Base-by-base conservation (phyloP, 1,284 basidiomycete species). In the Puccinia hordei region DNA sequence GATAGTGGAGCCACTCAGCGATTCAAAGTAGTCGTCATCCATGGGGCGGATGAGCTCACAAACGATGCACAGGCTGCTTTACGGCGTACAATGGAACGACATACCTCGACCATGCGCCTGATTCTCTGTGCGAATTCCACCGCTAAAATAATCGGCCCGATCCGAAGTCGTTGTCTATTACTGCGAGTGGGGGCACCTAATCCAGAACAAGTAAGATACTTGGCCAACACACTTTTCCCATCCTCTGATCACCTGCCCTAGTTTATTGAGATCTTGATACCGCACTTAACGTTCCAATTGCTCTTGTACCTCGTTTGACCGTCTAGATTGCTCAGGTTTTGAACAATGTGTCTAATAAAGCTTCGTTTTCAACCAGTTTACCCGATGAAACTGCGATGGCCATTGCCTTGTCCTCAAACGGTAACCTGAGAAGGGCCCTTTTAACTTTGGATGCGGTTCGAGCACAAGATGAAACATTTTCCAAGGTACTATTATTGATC, bases 11-110 rank as follows among this genome's bases (percentile, higher is more conserved):
- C 97, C 0, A 95, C 93, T 85, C 95, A 98, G 84, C 89, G 93
- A 80, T 99, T 99, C 88, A 99, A 99, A 88, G 96, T 96, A n/a
- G 96, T 99, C 65, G 90, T 99, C 81, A 98, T 99, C 86, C 98
- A 99, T 84, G 96, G 98, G 87, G 97, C 96, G 0, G 96, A 99
- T 86, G 91, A 93, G 0, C 89, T 99, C 66, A 91, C 94, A 17
- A 91, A 95, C 82, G 96, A 99, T 87, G 96, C 96, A 0, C 96
- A 99, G 88, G 95, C 96, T 0, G 96, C 96, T 5, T 89, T 99
- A 61, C 91, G 97, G 84, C 90, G 97, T 81, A 99, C 96, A 2
- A 99, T 99, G 96, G 96, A 99, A 84, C 96, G 98, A 86, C 99
- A 98, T 88, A 98, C 98, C 93, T 91, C 91, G 69, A 99, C 98